These are phyloP conservation scores for Pyrenophora seminiperda DNA, from an alignment of 2,329 filamentous ascomycete species.

Conservation along the genomic window DNA sequence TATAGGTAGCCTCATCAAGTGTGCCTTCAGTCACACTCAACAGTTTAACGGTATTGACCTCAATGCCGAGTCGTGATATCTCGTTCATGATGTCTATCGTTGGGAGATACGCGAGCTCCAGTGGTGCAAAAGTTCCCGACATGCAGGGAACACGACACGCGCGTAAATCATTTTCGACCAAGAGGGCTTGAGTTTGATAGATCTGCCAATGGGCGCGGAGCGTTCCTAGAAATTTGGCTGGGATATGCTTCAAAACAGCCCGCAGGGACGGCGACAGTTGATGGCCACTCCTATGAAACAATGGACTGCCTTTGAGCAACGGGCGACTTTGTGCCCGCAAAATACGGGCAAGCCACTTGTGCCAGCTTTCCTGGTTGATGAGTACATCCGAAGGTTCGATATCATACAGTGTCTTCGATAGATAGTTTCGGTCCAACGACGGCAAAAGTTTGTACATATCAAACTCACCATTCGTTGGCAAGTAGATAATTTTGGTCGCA, in stretches of 20 bases:
- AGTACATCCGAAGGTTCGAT: no score
- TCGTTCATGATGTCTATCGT: not conserved
- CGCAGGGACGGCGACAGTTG: constrained; percentile 10
- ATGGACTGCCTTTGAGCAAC: constrained; percentile 13
- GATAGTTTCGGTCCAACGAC: no score
- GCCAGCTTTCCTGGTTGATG: no score
- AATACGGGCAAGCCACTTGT: no score
- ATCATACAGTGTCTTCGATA: no score
- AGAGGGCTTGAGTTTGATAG: constrained; percentile 10
- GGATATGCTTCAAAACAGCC: constrained; percentile 3
- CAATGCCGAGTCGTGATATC: constrained; percentile 9
- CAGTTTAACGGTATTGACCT: constrained; percentile 11
- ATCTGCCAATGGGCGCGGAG: constrained; percentile 22
- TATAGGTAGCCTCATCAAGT: constrained; percentile 1
- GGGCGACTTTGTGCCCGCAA: no score
- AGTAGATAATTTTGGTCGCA: constrained; percentile 12
- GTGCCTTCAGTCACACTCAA: not conserved
- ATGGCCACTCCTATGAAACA: not conserved
- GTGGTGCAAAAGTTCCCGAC: not conserved
- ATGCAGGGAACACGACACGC: not conserved
- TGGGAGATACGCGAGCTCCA: not conserved
- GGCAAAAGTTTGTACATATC: constrained; percentile 23
- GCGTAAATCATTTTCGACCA: constrained; percentile 1
- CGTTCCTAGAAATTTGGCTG: constrained; percentile 15
- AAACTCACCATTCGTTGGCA: constrained; percentile 17